Conservation (phyloP, 2,329 filamentous ascomycete species). For the Cladobotryum protrusum region DNA sequence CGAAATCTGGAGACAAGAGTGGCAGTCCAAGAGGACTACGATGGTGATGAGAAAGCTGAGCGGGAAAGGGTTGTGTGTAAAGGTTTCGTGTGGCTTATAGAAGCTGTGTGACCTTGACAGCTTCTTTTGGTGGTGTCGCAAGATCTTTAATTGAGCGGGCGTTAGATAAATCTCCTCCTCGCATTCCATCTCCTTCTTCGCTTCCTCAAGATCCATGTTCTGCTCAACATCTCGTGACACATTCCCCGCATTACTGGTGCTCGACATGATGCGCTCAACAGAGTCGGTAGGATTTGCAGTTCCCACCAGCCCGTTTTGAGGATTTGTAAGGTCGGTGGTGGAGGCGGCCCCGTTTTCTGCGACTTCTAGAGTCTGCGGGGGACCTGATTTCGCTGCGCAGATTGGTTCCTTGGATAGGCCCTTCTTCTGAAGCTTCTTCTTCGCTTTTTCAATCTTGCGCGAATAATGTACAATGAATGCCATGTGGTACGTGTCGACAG, state of each 20-base stretch:
- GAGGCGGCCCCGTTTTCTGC: background rate
- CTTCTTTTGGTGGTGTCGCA: conserved; percentile 73
- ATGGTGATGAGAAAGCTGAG: conserved; percentile 67
- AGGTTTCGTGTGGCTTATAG: conserved; percentile 82
- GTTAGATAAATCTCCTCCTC: conserved; percentile 57
- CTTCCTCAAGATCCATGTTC: conserved; percentile 34
- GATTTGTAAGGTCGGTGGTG: background rate
- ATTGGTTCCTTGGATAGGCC: conserved; percentile 28
- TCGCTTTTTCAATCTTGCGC: conserved; percentile 32
- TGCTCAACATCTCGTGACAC: conserved; percentile 1
- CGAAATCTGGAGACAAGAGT: conserved; percentile 73
- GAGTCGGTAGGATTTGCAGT: background rate
- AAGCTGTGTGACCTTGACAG: conserved; percentile 80
- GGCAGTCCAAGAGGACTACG: conserved; percentile 71
- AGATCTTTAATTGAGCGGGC: conserved; percentile 56
- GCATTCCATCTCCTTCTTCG: conserved; percentile 30
- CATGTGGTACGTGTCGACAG: conserved; percentile 84
- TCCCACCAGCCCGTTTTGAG: background rate
- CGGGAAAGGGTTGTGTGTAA: conserved; percentile 75
- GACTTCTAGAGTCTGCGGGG: conserved; percentile 8
- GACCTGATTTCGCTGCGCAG: background rate
- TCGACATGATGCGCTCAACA: conserved; percentile 5
- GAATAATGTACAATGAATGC: conserved; percentile 68
- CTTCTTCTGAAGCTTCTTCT: conserved; percentile 33
- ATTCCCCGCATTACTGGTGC: conserved; percentile 1